Base-by-base conservation (phyloP, 2,329 filamentous ascomycete species). In the Spiromastix sp. region DNA sequence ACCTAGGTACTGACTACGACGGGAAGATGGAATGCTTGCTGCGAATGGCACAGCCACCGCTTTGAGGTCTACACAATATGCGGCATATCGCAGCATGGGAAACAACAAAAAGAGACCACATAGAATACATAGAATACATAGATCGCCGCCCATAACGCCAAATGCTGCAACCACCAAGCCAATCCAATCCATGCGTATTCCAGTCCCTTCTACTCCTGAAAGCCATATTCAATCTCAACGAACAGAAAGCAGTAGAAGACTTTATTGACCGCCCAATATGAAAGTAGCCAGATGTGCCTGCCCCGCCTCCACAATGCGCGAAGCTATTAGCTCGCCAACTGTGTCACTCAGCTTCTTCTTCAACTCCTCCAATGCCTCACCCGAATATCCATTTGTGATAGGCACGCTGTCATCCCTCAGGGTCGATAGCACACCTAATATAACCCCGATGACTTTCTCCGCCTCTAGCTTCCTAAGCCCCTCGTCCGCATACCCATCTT, bases 371-470 rank as follows among this genome's bases (percentile, higher is more conserved):
- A 52, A 55, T 12, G 60, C 50, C 11, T 50, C 49, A 24, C 54
- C 54, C 5, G 50, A 46, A 37, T 60, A 49, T 0, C 63, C 63
- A 46, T 67, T 68, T 22, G 55, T 50, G 25, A 60, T 45, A 4
- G 54, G 50, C 7, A 49, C 39, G 12, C 50, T 54, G 15, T 71
- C 67, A 34, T 66, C 61, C 37, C 69, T 68, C 16, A 83, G 49
- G 4, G 61, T 64, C 19, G 66, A 61, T 36, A 84, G 56, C 0
- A 71, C 69, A 34, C 64, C 63, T 20, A 81, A 51, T 11, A 84
- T 60, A 2, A 72, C 70, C 4, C 51, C 60, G 10, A 80, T 56
- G 1, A 83, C 71, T 48, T 71, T 70, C 45, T 78, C 72, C 0
- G 75, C 72, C 42, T 80, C 75, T 5, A 67, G 63, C 38, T 66